These are phyloP conservation scores for Suhomyces coccinellae DNA, from an alignment of 1,139 yeast species.

Conservation along the genomic window DNA sequence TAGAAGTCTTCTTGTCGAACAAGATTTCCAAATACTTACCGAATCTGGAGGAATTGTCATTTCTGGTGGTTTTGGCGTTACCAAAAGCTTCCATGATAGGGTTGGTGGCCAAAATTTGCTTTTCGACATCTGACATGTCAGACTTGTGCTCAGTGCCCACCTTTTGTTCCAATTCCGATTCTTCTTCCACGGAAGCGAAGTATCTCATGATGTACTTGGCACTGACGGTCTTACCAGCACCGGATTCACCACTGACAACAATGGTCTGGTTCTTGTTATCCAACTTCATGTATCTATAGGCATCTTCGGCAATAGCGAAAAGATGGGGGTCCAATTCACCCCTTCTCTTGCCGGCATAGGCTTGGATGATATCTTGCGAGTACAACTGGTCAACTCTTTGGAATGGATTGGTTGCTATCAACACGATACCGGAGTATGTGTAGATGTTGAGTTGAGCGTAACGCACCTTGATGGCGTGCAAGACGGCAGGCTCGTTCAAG, in stretches of 20 bases:
- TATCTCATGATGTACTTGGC: conserved; percentile 98
- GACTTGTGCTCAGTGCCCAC: conserved; percentile 50
- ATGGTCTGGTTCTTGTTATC: conserved; percentile 88
- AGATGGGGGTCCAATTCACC: conserved; percentile 96
- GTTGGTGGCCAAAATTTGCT: conserved; percentile 93
- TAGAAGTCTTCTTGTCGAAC: conserved; percentile 70
- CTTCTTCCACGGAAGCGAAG: conserved; percentile 90
- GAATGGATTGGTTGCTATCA: conserved; percentile 95
- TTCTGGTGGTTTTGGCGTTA: conserved; percentile 96
- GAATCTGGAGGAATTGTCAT: conserved; percentile 95
- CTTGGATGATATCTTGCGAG: conserved; percentile 88
- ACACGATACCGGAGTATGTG: conserved; percentile 95
- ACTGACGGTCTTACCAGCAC: conserved; percentile 97
- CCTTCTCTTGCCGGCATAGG: conserved; percentile 87
- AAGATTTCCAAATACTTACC: conserved; percentile 94
- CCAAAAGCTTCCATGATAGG: conserved; percentile 99
- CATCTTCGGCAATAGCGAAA: conserved; percentile 97
- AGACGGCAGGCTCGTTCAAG: conserved; percentile 92
- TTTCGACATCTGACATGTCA: conserved; percentile 89
- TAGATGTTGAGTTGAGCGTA: conserved; percentile 87
- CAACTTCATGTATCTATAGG: conserved; percentile 91
- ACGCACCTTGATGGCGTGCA: conserved; percentile 89
- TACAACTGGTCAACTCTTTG: conserved; percentile 89
- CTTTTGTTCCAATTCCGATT: conserved; percentile 34
- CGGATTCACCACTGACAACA: conserved; percentile 96